Percentiles rank a stretch among this genome's conserved stretches.
Evolutionary conservation across 1,284 basidiomycete genomes (phyloP).

Genomic region (Ustilago nuda): DNA sequence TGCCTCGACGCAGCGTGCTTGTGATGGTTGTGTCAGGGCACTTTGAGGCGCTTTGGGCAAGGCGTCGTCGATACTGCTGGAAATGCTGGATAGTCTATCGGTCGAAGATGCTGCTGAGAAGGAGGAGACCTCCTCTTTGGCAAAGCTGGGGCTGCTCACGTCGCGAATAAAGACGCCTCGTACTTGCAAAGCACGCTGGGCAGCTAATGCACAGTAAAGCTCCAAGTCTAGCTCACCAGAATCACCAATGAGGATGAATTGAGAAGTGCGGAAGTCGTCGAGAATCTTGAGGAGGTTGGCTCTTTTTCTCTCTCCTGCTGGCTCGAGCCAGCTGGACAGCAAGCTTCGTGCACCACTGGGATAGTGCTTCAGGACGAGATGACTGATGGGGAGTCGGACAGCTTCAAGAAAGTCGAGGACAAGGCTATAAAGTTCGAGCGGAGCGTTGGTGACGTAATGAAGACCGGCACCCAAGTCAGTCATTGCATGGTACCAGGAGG

Average conservation of each 20-base stretch:
- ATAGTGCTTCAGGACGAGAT: conserved; percentile 57
- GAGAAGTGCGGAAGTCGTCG: conserved; percentile 48
- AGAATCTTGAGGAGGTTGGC: conserved; percentile 51
- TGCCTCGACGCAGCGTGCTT: conserved; percentile 9
- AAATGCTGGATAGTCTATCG: neutral
- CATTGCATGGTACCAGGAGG: conserved; percentile 71
- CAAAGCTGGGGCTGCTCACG: conserved; percentile 41
- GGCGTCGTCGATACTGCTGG: neutral
- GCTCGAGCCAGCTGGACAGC: conserved; percentile 58
- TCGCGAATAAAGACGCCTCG: conserved; percentile 64
- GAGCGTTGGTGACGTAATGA: conserved; percentile 81
- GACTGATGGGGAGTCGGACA: conserved; percentile 77
- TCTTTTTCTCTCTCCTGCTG: conserved; percentile 57
- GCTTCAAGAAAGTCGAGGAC: conserved; percentile 81
- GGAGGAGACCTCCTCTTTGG: neutral
- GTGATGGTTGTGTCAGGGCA: conserved; percentile 26
- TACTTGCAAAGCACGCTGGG: conserved; percentile 56
- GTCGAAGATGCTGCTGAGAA: conserved; percentile 5
- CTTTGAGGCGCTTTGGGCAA: conserved; percentile 28
- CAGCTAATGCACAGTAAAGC: conserved; percentile 61
- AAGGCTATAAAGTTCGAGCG: conserved; percentile 84
- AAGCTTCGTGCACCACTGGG: conserved; percentile 47
- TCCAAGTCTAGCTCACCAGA: conserved; percentile 66
- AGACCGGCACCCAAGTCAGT: conserved; percentile 39
- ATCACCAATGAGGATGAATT: conserved; percentile 65